Conservation (phyloP, 2,329 filamentous ascomycete genomes). For the Beauveria bassiana region DNA sequence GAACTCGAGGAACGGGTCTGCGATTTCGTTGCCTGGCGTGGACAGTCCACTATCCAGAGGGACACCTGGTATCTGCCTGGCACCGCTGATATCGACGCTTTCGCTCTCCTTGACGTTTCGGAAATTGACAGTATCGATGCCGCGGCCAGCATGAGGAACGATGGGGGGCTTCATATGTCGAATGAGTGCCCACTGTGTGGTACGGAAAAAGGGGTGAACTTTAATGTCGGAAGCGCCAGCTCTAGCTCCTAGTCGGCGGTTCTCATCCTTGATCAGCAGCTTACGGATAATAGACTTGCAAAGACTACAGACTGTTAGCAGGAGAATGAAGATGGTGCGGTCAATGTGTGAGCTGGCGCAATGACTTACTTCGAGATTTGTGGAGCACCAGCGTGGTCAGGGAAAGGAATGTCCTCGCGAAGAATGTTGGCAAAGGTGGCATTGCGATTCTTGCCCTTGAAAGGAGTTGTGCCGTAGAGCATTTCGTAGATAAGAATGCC, state of each 20-base stretch:
- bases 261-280: slow-evolving; percentile 95
- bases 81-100: slow-evolving; percentile 75
- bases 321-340: slow-evolving; percentile 10
- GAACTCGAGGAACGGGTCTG: slow-evolving; percentile 96
- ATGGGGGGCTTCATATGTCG: slow-evolving; percentile 98
- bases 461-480: slow-evolving; percentile 95
- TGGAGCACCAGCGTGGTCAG: slow-evolving; percentile 74
- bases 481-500: slow-evolving; percentile 98
- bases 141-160: slow-evolving; percentile 82
- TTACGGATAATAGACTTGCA: slow-evolving; percentile 97
- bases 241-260: slow-evolving; percentile 82
- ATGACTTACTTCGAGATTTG: slow-evolving; percentile 79
- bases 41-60: slow-evolving; percentile 78
- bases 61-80: slow-evolving; percentile 59
- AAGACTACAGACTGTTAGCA: slow-evolving; percentile 48
- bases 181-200: slow-evolving; percentile 93
- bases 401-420: slow-evolving; percentile 91
- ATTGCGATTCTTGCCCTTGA: slow-evolving; percentile 98
- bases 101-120: slow-evolving; percentile 96
- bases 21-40: slow-evolving; percentile 73
- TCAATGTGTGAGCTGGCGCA: neutral
- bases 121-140: slow-evolving; percentile 93
- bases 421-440: slow-evolving; percentile 97
- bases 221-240: slow-evolving; percentile 97
- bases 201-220: slow-evolving; percentile 88